Base-by-base conservation (phyloP, 768 basidiomycete species). In the Auriscalpium microsporum region DNA sequence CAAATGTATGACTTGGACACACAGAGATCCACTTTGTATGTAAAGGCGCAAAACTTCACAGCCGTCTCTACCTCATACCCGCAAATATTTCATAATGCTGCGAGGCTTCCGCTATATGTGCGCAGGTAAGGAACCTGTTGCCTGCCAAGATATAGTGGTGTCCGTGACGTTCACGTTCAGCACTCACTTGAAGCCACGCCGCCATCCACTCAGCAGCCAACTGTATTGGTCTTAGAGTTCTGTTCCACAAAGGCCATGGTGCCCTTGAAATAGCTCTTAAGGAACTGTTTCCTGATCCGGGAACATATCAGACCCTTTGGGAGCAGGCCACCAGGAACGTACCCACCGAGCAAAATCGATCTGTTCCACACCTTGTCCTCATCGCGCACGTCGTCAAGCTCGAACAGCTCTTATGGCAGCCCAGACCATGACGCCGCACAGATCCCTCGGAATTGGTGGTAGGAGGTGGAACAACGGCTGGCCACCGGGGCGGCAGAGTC, bases 301-400 rank as follows among this genome's bases (percentile, higher is more conserved):
- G 37, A 8, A 13, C n/a, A 50, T 17, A 8, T 28, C 28, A 28
- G 28, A 4, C 28, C 28, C 28, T 28, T 28, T 28, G 2, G 28
- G 28, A 28, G 28, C 28, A 28, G 28, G 2, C 28, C 28, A 28
- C 28, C 28, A 28, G 28, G 28, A 14, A 51, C 72, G 50, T 49
- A 83, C 84, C 79, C 69, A 62, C 86, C 76, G 35, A 83, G 65
- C 50, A 82, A 67, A 3, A 89, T 86, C 87, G 87, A 90, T 51
- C 89, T 65, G 11, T 73, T 80, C 88, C 88, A 90, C 11, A 90
- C 82, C 66, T 90, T 91, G 56, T 86, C 81, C 58, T 89, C 86
- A 55, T 88, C 87, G 42, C 73, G 73, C 10, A 89, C 72, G 62
- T 89, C 82, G 57, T 87, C 83, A 45, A 78, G 70, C 58, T 88